Evolutionary conservation across 1,139 yeast species (phyloP), one percentile per base, ranked within the genome.

Genomic region (Kluyveromyces marxianus): DNA sequence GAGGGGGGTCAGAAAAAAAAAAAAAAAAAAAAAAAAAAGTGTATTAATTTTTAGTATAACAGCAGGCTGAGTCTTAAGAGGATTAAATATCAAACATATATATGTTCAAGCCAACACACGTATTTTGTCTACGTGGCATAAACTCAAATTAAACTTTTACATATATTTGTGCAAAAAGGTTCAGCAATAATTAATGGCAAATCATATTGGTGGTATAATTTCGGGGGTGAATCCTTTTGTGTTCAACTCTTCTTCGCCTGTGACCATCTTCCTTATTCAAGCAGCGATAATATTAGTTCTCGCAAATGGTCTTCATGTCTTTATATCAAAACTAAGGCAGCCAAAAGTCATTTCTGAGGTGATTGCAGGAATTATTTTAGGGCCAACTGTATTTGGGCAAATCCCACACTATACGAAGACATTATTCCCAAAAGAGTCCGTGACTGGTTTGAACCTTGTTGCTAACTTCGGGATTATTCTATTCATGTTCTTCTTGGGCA

Each of bases 321-420:
- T 89, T 0, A 65, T 84, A 26, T 69, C 78, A 7, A 71, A 64
- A 50, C 58, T 84, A 37, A 78, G 77, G 53, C 92, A 85, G 60
- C 95, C 94, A 0, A 71, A 79, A 47, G 94, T 84, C 37, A 83
- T 84, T 46, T 85, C 89, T 4, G 94, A 84, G 58, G 92, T 84
- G 45, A 70, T 84, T 14, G 72, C 87, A 0, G 95, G 94, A 24
- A 80, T 85, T 42, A 55, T 84, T 1, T 65, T 85, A 45, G 90
- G 90, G 0, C 88, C 88, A 1, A 65, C 74, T 1, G 90, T 76
- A 1, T 65, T 85, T 68, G 94, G 92, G 2, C 77, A 74, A 44
- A 76, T 83, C 35, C 88, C 88, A 0, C 69, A 75, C 48, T 84
- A 83, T 63, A 79, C 88, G 2, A 58, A 60, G 1, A 75, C 73